These are phyloP conservation scores for Linanthus parryae DNA, from an alignment of 148 eudicot genomes.

Conservation along the genomic window DNA sequence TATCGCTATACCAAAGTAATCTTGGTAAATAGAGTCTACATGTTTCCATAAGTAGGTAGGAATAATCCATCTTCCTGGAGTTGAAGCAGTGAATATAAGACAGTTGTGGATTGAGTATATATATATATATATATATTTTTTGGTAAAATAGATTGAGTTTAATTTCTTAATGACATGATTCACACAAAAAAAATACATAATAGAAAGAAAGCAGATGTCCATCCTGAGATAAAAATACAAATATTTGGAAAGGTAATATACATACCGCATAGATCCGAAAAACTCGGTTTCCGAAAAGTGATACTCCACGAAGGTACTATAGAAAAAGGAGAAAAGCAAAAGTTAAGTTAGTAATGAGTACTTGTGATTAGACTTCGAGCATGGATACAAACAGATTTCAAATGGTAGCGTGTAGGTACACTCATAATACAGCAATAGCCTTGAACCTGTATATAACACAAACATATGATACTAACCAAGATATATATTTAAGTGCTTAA, in stretches of 20 bases:
- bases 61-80: background rate
- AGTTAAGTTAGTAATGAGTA: background rate
- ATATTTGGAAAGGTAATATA: constrained; percentile 1
- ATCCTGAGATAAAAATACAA: background rate
- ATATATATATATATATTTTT: too few species aligned
- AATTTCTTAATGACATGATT: constrained; percentile 2
- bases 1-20: background rate
- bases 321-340: constrained; percentile 4
- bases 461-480: too few species aligned
- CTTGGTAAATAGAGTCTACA: too few species aligned
- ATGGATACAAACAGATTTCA: too few species aligned
- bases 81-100: background rate
- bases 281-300: constrained; percentile 66
- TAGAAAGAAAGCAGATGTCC: background rate
- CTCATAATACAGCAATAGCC: too few species aligned
- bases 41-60: background rate
- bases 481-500: too few species aligned
- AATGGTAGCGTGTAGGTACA: too few species aligned
- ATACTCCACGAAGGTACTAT: constrained; percentile 80
- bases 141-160: too few species aligned
- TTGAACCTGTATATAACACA: too few species aligned
- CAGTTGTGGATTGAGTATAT: too few species aligned
- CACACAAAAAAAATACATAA: background rate
- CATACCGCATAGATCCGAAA: constrained; percentile 87
- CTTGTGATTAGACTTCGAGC: too few species aligned